A percentile compares a stretch with the other conserved stretches of the same genome.
Conservation (phyloP, 768 basidiomycete genomes). For the Rhodotorula graminis region DNA sequence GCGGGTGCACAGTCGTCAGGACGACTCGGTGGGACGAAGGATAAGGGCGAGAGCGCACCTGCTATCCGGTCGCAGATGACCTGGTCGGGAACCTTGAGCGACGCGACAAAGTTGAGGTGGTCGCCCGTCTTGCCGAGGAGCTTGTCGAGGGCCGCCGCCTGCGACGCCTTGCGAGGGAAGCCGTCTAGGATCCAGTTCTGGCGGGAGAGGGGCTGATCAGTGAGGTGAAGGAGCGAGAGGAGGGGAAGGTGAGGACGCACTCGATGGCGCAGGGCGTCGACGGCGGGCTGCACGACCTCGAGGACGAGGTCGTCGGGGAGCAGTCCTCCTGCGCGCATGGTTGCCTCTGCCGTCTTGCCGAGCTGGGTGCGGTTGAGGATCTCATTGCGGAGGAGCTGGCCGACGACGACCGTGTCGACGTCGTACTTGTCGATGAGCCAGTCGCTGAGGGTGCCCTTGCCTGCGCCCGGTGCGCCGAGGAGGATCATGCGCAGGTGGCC, state of each 20-base stretch:
- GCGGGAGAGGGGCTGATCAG: background rate
- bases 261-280: conserved; percentile 54
- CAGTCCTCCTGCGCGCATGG: conserved; percentile 68
- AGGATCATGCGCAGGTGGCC: conserved; percentile 36
- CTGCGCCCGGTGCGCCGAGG: conserved; percentile 44
- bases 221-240: conserved; percentile 23
- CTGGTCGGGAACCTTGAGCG: conserved; percentile 81
- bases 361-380: conserved; percentile 71
- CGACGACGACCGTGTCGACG: conserved; percentile 70
- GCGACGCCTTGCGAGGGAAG: conserved; percentile 82
- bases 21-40: background rate
- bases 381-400: conserved; percentile 78
- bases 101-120: conserved; percentile 75
- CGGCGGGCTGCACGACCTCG: conserved; percentile 66
- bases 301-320: conserved; percentile 76
- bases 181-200: conserved; percentile 91
- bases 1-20: background rate
- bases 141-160: conserved; percentile 70
- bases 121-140: conserved; percentile 56
- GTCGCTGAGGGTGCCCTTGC: conserved; percentile 70
- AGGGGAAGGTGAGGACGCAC: conserved; percentile 6
- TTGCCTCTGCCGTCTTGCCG: conserved; percentile 66
- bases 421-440: conserved; percentile 75
- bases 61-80: conserved; percentile 79
- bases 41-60: conserved; percentile 34